Base-by-base conservation (phyloP, 1,284 basidiomycete species). In the Malassezia japonica region DNA sequence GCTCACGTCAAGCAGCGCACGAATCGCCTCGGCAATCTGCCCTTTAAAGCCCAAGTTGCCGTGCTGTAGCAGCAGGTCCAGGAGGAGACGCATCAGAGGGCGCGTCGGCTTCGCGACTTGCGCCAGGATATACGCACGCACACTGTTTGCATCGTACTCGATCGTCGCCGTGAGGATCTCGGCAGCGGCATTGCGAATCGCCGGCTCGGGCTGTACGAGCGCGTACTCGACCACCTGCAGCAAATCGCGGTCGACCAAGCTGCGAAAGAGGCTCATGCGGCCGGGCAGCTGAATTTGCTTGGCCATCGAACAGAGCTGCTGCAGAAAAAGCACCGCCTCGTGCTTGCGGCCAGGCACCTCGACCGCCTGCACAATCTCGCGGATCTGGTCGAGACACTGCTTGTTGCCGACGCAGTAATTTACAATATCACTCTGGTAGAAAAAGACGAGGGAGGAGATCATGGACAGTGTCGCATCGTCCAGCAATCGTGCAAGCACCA, bases 401-500 rank as follows among this genome's bases (percentile, higher is more conserved):
- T 81, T 80, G 68, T 91, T 86, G 50, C 79, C 80, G 67, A 90
- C 85, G 40, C 95, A 82, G 72, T 92, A 84, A 47, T 80, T 83
- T 70, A 96, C 88, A 68, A 98, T 96, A 75, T 98, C 92, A 66
- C 92, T 90, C 75, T 99, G 92, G 76, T 96, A 94, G 80, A 92
- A 98, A 72, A 96, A 92, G 72, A 98, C 88, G 75, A 88, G 87
- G 15, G 88, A 89, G 75, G 90, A 95, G 65, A 98, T 81, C 64
- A 95, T 88, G 64, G 90, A 90, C 78, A 95, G 94, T 0, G 90
- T 95, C 1, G 88, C 86, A 73, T 99, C 92, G 68, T 99, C 92
- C 38, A 96, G 80, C 2, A 86, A 83, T 6, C 92, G 83, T 0
- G 90, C 89, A 28, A 99, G 84, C 31, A 98, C 88, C 52, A 99